Conservation (phyloP, 371 early-diverging fungal genomes). For the Mucor sp. region DNA sequence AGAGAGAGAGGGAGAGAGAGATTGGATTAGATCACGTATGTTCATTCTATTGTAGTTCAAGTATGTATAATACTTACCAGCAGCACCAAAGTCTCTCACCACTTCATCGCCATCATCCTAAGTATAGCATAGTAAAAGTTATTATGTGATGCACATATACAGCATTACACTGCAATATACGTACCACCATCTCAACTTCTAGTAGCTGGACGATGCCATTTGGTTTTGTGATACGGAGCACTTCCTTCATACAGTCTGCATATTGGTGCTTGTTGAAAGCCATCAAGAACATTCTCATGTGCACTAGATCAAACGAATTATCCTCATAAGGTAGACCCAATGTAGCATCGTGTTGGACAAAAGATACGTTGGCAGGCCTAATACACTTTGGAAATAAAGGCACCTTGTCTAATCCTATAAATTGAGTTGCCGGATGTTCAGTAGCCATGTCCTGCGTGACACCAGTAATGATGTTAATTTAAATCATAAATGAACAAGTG, state of each 20-base stretch:
- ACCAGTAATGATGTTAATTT: neutral
- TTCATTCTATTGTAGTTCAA: neutral
- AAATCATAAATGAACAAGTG: neutral
- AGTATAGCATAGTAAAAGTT: neutral
- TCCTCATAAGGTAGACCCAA: conserved; percentile 46
- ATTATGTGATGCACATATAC: neutral
- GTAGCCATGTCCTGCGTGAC: conserved; percentile 46
- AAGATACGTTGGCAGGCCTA: conserved; percentile 45
- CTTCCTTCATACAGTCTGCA: conserved; percentile 18
- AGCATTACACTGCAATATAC: neutral
- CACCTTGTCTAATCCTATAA: conserved; percentile 47
- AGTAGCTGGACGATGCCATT: conserved; percentile 47
- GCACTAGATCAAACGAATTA: conserved; percentile 52
- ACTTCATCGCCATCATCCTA: conserved; percentile 7
- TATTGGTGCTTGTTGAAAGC: conserved; percentile 24
- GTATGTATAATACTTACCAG: neutral
- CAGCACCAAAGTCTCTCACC: neutral
- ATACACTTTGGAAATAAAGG: conserved; percentile 46
- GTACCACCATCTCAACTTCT: conserved; percentile 35
- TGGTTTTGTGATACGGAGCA: conserved; percentile 44
- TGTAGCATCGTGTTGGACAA: conserved; percentile 42
- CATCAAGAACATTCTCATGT: conserved; percentile 41
- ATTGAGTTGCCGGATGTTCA: conserved; percentile 45
- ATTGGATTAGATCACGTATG: neutral
- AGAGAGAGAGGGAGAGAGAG: no score